A percentile compares a stretch with the other conserved stretches of the same genome.
Conservation (phyloP, 2,329 filamentous ascomycete genomes). For the Nakataea oryzae region DNA sequence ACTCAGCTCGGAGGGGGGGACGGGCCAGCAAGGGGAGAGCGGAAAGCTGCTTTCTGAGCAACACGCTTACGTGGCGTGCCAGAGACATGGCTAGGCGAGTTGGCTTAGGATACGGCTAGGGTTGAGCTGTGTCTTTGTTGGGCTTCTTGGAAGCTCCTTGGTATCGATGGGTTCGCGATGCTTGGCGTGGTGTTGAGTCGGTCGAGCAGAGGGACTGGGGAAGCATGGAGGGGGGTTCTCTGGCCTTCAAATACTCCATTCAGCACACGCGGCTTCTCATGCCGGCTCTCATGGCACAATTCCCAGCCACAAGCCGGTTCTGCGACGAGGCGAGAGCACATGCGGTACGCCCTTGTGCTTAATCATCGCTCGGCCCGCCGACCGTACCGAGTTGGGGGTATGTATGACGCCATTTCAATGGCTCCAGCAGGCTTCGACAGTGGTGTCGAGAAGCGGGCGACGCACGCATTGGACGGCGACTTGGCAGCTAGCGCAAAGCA, state of each 20-base stretch:
- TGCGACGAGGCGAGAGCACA: too few species aligned
- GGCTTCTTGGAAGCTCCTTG: background rate
- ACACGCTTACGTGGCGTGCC: conserved; percentile 30
- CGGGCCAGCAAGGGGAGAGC: background rate
- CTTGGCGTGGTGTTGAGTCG: background rate
- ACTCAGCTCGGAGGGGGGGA: too few species aligned
- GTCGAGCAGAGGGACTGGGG: too few species aligned
- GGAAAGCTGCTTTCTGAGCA: background rate
- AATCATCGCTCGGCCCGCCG: too few species aligned
- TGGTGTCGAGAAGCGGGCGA: background rate
- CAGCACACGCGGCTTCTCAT: too few species aligned
- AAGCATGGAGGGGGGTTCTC: background rate
- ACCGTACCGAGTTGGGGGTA: background rate
- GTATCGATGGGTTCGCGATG: background rate
- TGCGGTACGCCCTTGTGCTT: too few species aligned
- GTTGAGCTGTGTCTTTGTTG: too few species aligned
- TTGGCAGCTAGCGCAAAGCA: background rate
- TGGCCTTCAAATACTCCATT: background rate
- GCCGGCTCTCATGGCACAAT: too few species aligned
- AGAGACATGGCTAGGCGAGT: conserved; percentile 30
- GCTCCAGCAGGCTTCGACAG: background rate
- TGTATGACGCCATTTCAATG: background rate
- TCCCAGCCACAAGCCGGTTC: too few species aligned
- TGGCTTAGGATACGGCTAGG: background rate
- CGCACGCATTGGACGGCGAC: background rate